Evolutionary conservation across 306 rosid species (phyloP).

Genomic region (Cicer arietinum): DNA sequence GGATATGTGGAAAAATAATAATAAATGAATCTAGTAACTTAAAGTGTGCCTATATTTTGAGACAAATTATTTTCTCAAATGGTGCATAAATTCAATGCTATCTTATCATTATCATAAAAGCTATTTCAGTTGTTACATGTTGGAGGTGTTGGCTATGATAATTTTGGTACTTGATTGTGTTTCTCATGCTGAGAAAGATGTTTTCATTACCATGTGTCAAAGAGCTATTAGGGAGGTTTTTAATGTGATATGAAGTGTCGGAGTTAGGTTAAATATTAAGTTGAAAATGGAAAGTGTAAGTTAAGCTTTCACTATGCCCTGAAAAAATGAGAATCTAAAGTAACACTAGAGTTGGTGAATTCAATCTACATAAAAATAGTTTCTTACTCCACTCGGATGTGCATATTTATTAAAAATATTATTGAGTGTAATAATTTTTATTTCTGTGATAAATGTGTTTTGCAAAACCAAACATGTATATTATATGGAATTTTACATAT

Average conservation of each 20-base stretch:
- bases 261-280: conserved; percentile 28
- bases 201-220: conserved; percentile 7
- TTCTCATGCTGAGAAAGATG: conserved; percentile 15
- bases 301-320: conserved; percentile 23
- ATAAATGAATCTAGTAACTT: no score
- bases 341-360: conserved; percentile 21
- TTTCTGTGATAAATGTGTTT: no score
- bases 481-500: no score
- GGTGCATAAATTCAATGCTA: neutral
- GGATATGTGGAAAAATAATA: no score
- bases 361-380: neutral
- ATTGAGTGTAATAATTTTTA: no score
- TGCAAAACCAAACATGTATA: no score
- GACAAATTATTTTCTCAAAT: no score
- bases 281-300: conserved; percentile 28
- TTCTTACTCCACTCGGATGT: neutral
- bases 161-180: conserved; percentile 31
- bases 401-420: no score
- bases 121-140: neutral
- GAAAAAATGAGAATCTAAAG: neutral
- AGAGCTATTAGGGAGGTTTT: conserved; percentile 4
- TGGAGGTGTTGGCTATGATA: neutral
- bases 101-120: neutral
- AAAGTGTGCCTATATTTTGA: no score
- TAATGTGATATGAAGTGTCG: neutral